phyloP scores from a whole-genome alignment of 306 rosid species.

The Cyamopsis tetragonoloba region DNA sequence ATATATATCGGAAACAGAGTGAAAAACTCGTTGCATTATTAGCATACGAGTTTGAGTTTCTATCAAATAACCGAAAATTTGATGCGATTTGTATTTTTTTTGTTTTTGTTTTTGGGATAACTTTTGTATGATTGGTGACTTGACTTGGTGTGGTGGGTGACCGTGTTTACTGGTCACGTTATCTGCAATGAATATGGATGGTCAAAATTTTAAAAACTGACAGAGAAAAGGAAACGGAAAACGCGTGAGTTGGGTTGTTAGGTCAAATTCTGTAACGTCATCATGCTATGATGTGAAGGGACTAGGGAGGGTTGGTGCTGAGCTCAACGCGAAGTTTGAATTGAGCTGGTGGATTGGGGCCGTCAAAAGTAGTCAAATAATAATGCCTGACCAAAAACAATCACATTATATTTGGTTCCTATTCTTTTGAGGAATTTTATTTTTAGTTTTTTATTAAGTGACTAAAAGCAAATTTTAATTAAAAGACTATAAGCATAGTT shows the following conservation, averaged over 20 bases:
- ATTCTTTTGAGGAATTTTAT: no score
- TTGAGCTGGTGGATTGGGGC: not conserved
- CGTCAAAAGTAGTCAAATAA: no score
- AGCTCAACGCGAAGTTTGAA: conserved; percentile 39
- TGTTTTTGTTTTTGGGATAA: not conserved
- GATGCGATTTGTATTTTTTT: not conserved
- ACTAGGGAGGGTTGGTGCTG: conserved; percentile 1
- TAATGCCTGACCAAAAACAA: no score
- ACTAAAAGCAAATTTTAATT: no score
- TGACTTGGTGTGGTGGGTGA: not conserved
- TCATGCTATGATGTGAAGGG: conserved; percentile 24
- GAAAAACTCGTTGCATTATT: not conserved
- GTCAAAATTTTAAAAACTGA: not conserved
- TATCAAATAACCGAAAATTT: not conserved
- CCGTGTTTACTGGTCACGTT: not conserved
- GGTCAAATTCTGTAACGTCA: not conserved
- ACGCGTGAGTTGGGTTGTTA: conserved; percentile 26
- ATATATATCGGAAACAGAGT: not conserved
- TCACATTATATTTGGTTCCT: no score
- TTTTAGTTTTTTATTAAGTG: no score
- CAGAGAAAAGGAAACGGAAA: not conserved
- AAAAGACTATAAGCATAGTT: no score
- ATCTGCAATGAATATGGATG: not conserved
- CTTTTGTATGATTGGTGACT: not conserved
- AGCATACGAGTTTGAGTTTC: not conserved